phyloP scores from a whole-genome alignment of 2,329 filamentous ascomycete species.

The Dryadomyces sulphureus region DNA sequence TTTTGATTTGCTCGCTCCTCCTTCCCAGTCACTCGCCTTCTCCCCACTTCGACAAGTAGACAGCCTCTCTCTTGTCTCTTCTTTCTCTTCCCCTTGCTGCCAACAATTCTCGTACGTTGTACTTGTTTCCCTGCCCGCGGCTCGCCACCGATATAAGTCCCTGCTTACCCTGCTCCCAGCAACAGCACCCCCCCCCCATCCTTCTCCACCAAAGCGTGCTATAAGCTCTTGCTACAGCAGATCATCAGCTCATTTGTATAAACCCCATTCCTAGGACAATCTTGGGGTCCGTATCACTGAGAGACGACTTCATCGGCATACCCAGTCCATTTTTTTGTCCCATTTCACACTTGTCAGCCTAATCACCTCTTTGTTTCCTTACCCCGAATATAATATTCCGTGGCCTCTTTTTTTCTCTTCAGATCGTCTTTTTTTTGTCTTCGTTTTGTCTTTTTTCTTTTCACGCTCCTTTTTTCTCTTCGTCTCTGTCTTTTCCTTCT shows the following conservation, averaged over 20 bases:
- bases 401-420: not conserved
- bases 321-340: not conserved
- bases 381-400: not conserved
- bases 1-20: not conserved
- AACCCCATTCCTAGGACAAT: not conserved
- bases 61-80: not conserved
- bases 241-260: not conserved
- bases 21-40: not conserved
- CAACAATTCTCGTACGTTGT: no score
- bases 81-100: not conserved
- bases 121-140: not conserved
- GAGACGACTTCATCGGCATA: not conserved
- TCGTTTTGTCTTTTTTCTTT: not conserved
- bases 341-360: not conserved
- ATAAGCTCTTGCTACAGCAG: not conserved
- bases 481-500: not conserved
- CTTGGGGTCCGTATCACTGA: not conserved
- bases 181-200: not conserved
- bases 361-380: not conserved
- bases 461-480: not conserved
- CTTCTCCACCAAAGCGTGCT: not conserved
- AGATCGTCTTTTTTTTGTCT: not conserved
- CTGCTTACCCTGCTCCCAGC: not conserved
- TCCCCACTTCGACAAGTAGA: not conserved
- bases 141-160: not conserved